Conservation (phyloP, 495 filamentous ascomycete genomes). For the Penicillium turbatum region DNA sequence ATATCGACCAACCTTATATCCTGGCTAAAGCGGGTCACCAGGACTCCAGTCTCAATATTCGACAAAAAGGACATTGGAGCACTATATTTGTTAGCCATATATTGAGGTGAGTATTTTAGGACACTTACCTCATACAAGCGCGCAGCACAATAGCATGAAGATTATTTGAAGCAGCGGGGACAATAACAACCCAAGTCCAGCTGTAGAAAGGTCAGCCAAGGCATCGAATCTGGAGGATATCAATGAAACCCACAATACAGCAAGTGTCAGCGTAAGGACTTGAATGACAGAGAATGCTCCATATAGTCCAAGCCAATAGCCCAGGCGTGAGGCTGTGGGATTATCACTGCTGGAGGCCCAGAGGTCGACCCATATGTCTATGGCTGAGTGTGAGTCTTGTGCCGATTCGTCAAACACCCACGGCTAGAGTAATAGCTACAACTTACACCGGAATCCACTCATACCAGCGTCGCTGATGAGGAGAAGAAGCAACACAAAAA, state of each 20-base stretch:
- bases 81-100: slow-evolving; percentile 8
- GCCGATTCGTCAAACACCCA: neutral
- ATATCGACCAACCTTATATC: slow-evolving; percentile 44
- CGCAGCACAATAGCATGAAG: slow-evolving; percentile 13
- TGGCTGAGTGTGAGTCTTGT: slow-evolving; percentile 3
- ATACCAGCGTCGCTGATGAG: slow-evolving; percentile 5
- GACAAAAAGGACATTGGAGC: slow-evolving; percentile 36
- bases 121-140: slow-evolving; percentile 17
- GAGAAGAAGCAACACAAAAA: slow-evolving; percentile 8
- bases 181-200: slow-evolving; percentile 24
- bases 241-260: neutral
- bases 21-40: slow-evolving; percentile 45
- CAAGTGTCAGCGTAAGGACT: slow-evolving; percentile 7
- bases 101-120: neutral
- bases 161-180: slow-evolving; percentile 19
- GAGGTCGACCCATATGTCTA: slow-evolving; percentile 18
- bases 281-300: slow-evolving; percentile 16
- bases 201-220: neutral
- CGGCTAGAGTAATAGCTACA: neutral
- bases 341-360: slow-evolving; percentile 19
- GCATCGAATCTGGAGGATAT: neutral
- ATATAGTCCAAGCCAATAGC: slow-evolving; percentile 27
- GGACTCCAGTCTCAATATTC: slow-evolving; percentile 36
- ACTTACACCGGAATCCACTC: slow-evolving; percentile 11
- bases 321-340: slow-evolving; percentile 5